Conservation (phyloP, 371 early-diverging fungal species). For the Catenaria anguillulae region DNA sequence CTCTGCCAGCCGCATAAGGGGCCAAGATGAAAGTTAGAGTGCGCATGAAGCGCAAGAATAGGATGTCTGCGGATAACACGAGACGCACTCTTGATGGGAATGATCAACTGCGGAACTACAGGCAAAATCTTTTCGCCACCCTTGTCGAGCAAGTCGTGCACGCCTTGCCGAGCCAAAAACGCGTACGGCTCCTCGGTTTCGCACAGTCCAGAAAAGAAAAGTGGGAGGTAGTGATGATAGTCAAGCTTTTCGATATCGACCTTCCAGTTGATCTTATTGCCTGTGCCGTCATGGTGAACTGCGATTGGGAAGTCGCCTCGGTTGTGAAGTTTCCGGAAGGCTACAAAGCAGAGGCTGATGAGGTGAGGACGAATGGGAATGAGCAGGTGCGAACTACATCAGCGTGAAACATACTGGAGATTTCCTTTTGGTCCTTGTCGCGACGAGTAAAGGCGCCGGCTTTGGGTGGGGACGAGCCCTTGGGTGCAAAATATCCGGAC, state of each 20-base stretch:
- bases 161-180: constrained; percentile 37
- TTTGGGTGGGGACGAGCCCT: constrained; percentile 29
- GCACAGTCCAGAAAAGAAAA: constrained; percentile 40
- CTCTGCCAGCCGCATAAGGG: too few relatives aligned
- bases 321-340: constrained; percentile 37
- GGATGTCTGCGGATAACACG: not conserved
- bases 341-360: too few relatives aligned
- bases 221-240: constrained; percentile 43
- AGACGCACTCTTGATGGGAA: constrained; percentile 37
- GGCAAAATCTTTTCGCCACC: constrained; percentile 39
- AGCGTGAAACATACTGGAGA: constrained; percentile 4
- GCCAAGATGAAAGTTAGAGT: not conserved
- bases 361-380: too few relatives aligned
- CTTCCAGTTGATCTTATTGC: constrained; percentile 45
- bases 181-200: constrained; percentile 44
- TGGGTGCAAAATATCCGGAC: constrained; percentile 35
- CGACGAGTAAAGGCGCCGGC: constrained; percentile 31
- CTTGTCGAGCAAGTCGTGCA: constrained; percentile 38
- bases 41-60: not conserved
- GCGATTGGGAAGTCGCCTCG: constrained; percentile 42
- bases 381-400: too few relatives aligned
- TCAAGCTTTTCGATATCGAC: constrained; percentile 44
- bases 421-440: constrained; percentile 14
- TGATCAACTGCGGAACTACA: constrained; percentile 40
- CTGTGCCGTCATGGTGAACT: constrained; percentile 37